These are phyloP conservation scores for Camellia japonica DNA, from an alignment of 148 eudicot genomes.

Conservation along the genomic window DNA sequence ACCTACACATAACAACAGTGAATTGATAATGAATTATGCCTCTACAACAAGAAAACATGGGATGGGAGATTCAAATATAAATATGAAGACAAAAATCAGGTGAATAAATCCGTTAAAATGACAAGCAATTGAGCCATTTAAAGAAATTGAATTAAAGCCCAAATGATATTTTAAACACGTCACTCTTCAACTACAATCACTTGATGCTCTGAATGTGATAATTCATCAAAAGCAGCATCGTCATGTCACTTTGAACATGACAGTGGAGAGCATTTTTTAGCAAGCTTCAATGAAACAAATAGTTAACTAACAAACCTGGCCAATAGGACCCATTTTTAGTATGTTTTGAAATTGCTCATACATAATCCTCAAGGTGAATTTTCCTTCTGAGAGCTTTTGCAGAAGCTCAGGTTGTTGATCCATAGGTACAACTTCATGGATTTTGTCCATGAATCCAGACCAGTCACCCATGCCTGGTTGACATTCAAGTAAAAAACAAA, in stretches of 20 bases:
- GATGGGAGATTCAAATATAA: neutral
- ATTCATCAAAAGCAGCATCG: too few species aligned
- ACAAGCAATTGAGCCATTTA: neutral
- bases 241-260: neutral
- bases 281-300: constrained; percentile 10
- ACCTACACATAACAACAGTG: constrained; percentile 44
- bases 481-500: constrained; percentile 8
- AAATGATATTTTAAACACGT: too few species aligned
- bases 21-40: neutral
- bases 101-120: neutral
- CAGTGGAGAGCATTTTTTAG: neutral
- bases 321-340: constrained; percentile 95
- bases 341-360: constrained; percentile 94
- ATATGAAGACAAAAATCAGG: neutral
- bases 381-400: constrained; percentile 93
- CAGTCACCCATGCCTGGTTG: constrained; percentile 90
- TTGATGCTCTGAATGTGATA: neutral
- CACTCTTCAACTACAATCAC: too few species aligned
- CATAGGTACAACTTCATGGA: constrained; percentile 97
- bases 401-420: constrained; percentile 99
- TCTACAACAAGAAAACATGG: constrained; percentile 1
- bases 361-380: constrained; percentile 90
- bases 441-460: constrained; percentile 98
- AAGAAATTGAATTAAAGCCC: neutral
- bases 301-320: constrained; percentile 62